Evolutionary conservation across 495 filamentous ascomycete genomes (phyloP), one percentile per base, ranked within the genome.

Genomic region (Hypoxylon cercidicola): DNA sequence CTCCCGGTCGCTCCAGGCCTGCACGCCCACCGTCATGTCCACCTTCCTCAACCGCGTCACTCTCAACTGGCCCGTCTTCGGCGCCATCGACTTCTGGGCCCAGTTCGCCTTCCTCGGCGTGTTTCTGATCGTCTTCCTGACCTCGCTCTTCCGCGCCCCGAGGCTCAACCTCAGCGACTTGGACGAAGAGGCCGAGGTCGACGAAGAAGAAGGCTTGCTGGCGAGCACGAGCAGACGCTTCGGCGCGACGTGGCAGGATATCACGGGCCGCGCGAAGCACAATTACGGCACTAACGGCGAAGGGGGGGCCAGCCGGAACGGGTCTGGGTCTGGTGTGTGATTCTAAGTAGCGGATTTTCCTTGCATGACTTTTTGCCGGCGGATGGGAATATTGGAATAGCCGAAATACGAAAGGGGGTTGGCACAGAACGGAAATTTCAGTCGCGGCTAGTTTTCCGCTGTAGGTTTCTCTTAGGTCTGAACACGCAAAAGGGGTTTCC

Each of bases 11-110:
- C 83, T 84, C 47, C 81, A 85, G 59, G 88, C 97, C 11, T 99
- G 95, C 80, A 98, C 93, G 13, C 92, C 95, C 0, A 94, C 85
- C 44, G 88, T 98, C 45, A 89, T 90, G 66, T 93, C 90, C 55
- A 97, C 91, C 0, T 97, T 99, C 78, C 79, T 98, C 53, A 97
- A 99, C 73, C 88, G 93, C 28, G 84, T 97, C 35, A 96, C 91
- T n/a, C 79, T 98, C 61, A 95, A 94, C 77, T 99, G 93, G 81
- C 94, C 96, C 13, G 90, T 97, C 71, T 97, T 99, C 76, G 95
- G 95, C n/a, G 89, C 86, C 32, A 81, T 98, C 11, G 84, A 90
- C 59, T 99, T 98, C 78, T 98, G 93, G 93, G 90, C 91, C 0
- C 96, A 98, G 72, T 97, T 97, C 69, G 87, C 82, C 11, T 98